Base-by-base conservation (phyloP, 108 stramenopile genomes). In the Schizochytrium sp. region DNA sequence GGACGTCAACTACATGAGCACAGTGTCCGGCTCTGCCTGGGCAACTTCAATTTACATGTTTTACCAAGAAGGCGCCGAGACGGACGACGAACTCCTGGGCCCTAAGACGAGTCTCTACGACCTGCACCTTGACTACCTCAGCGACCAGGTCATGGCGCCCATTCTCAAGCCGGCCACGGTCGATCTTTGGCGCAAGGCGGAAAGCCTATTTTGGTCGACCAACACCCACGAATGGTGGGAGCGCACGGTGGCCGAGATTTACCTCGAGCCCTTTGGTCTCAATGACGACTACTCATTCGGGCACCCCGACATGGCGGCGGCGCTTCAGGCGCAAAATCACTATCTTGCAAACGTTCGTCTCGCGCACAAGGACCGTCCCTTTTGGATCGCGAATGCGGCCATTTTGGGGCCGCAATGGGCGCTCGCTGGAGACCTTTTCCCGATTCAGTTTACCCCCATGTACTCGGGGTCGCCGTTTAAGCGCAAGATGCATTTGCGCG, bases 231-330 rank as follows among this genome's bases (percentile, higher is more conserved):
- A 83, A 23, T 83, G 76, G 76, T 83, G 76, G 76, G 76, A 83
- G 76, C 45, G 48, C 51, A 53, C 76, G n/a, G 76, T 83, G 19
- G 76, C 23, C 44, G 76, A 83, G 48, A 53, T 83, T 53, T 83
- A 83, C 76, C 76, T 83, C n/a, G 18, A 83, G 51, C 76, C 76
- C 25, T 83, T 83, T 83, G 76, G 76, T 6, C 76, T 83, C 76
- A 83, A 83, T 1, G 76, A 83, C 23, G 76, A 83, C 51, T 83
- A 25, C 51, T 25, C 76, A 4, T 53, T 53, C 51, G 51, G 76
- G 43, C 76, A 83, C 51, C 76, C 76, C 10, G 76, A 47, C 76
- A 53, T 83, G 51, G 51, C 45, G 0, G 45, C 76, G 25, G n/a
- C 48, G 10, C 19, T 83, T 12, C 19, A 83, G 14, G 51, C n/a